Conservation (phyloP, 805 yeast genomes). For the Lipomyces anomalus region DNA sequence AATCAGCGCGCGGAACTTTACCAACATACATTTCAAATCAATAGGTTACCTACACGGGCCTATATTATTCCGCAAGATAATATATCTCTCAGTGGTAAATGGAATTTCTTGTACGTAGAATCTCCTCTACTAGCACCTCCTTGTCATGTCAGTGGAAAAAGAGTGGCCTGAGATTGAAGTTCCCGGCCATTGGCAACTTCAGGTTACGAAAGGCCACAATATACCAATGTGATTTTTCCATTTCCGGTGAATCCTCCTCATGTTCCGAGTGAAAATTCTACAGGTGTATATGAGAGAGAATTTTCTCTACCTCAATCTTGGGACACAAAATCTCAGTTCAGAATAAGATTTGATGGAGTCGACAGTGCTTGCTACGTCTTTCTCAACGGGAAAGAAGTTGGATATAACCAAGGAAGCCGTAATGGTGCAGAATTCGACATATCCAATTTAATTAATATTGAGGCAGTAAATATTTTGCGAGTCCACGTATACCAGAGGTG, state of each 20-base stretch:
- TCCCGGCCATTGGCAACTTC: constrained; percentile 38
- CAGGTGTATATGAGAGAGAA: constrained; percentile 33
- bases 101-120: constrained; percentile 26
- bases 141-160: background rate
- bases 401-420: constrained; percentile 35
- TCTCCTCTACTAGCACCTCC: constrained; percentile 22
- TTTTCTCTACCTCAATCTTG: constrained; percentile 26
- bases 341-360: constrained; percentile 37
- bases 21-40: no score
- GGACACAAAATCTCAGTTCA: constrained; percentile 18
- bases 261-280: constrained; percentile 34
- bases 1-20: no score
- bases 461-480: constrained; percentile 9
- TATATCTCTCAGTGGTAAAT: constrained; percentile 27
- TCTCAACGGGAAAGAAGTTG: constrained; percentile 33
- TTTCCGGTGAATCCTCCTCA: constrained; percentile 35
- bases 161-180: constrained; percentile 28
- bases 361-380: constrained; percentile 35
- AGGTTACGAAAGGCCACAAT: constrained; percentile 35
- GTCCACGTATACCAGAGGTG: constrained; percentile 34
- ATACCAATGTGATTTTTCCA: constrained; percentile 34
- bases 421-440: constrained; percentile 35
- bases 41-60: constrained; percentile 18
- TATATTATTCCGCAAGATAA: constrained; percentile 12
- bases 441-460: constrained; percentile 10